A percentile compares a stretch with the other conserved stretches of the same genome.
Evolutionary conservation across 2,329 filamentous ascomycete genomes (phyloP).

Genomic region (Ceratocystis alfenasii): DNA sequence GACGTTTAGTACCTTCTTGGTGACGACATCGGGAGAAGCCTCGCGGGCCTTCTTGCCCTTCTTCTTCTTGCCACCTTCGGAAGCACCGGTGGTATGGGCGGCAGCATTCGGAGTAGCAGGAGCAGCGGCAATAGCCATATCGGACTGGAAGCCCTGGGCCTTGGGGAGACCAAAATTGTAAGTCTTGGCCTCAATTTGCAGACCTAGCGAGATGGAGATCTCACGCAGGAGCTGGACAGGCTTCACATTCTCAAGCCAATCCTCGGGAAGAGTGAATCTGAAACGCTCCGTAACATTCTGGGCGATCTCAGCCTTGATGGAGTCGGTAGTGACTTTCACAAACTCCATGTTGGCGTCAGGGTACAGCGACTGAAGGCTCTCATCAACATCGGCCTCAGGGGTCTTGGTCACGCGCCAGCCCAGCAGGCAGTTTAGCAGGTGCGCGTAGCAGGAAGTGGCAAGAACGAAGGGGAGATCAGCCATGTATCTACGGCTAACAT

Average conservation of each 20-base stretch:
- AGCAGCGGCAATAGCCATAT: slow-evolving; percentile 25
- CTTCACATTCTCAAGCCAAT: slow-evolving; percentile 57
- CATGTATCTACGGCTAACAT: slow-evolving; percentile 68
- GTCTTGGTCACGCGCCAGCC: slow-evolving; percentile 64
- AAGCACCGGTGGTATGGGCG: slow-evolving; percentile 31
- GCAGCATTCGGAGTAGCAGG: slow-evolving; percentile 30
- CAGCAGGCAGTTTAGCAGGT: slow-evolving; percentile 87
- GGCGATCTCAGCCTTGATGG: slow-evolving; percentile 56
- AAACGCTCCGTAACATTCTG: slow-evolving; percentile 62
- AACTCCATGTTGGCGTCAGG: slow-evolving; percentile 72
- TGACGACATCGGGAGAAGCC: slow-evolving; percentile 37
- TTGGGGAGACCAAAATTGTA: slow-evolving; percentile 29
- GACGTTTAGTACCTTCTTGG: slow-evolving; percentile 39
- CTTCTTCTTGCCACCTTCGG: slow-evolving; percentile 39
- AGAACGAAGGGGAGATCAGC: slow-evolving; percentile 69
- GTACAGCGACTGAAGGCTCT: slow-evolving; percentile 62
- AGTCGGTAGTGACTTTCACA: slow-evolving; percentile 63
- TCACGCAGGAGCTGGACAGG: slow-evolving; percentile 81
- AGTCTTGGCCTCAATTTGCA: slow-evolving; percentile 69
- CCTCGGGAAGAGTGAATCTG: slow-evolving; percentile 56
- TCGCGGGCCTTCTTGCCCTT: slow-evolving; percentile 50
- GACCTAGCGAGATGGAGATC: slow-evolving; percentile 73
- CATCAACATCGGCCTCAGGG: slow-evolving; percentile 66
- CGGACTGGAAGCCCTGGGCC: slow-evolving; percentile 16
- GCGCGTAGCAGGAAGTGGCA: slow-evolving; percentile 65